These are phyloP conservation scores for Dentipellis sp. DNA, from an alignment of 768 basidiomycete species.

Conservation along the genomic window DNA sequence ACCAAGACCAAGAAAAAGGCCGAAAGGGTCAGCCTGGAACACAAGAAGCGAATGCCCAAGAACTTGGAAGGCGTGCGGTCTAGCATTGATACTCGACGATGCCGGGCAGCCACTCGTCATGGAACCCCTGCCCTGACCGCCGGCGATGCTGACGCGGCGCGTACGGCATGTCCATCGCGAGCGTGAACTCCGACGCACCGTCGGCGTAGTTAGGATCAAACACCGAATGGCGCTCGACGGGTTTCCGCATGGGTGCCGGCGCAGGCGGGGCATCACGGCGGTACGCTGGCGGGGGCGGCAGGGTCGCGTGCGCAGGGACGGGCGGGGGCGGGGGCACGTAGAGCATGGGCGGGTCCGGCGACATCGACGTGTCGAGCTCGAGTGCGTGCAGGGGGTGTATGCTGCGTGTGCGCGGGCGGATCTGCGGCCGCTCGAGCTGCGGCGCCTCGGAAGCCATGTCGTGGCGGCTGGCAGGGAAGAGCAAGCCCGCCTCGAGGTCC, in stretches of 20 bases:
- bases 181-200: conserved; percentile 18
- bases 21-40: not conserved
- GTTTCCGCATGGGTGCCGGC: too few relatives aligned
- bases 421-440: conserved; percentile 5
- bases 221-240: too few relatives aligned
- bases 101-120: conserved; percentile 13
- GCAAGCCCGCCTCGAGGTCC: conserved; percentile 5
- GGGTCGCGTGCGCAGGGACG: not conserved
- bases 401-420: conserved; percentile 19
- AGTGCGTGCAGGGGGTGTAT: conserved; percentile 13
- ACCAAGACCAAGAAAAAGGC: not conserved
- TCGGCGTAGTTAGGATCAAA: conserved; percentile 4
- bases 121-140: not conserved
- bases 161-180: conserved; percentile 16
- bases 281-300: not conserved
- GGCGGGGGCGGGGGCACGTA: conserved; percentile 8
- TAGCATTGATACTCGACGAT: conserved; percentile 7
- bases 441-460: conserved; percentile 3
- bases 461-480: conserved; percentile 7
- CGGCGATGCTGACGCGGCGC: not conserved
- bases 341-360: conserved; percentile 6
- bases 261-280: conserved; percentile 4
- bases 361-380: not conserved
- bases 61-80: not conserved
- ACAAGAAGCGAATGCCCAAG: not conserved